These are phyloP conservation scores for Davidsoniella neocaledoniae DNA, from an alignment of 2,329 filamentous ascomycete genomes.

Conservation along the genomic window DNA sequence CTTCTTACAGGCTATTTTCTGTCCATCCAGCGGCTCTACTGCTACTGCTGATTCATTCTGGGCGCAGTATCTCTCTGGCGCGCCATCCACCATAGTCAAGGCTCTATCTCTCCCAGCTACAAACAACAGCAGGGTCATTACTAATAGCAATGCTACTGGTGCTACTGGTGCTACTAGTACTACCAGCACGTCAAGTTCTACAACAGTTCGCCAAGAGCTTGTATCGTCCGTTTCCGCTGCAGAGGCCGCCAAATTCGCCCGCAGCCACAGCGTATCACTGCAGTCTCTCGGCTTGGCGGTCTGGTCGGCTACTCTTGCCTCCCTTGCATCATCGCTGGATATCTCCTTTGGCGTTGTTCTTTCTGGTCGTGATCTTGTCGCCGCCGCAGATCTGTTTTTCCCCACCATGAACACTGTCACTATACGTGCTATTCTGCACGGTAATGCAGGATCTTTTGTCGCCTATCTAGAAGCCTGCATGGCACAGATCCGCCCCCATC, in stretches of 20 bases:
- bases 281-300: slow-evolving; percentile 27
- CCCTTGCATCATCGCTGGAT: slow-evolving; percentile 47
- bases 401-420: slow-evolving; percentile 87
- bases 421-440: slow-evolving; percentile 56
- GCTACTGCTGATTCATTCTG: slow-evolving; percentile 41
- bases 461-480: slow-evolving; percentile 57
- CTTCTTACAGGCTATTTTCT: slow-evolving; percentile 12
- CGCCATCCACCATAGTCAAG: slow-evolving; percentile 1
- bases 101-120: neutral
- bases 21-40: neutral
- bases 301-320: slow-evolving; percentile 57
- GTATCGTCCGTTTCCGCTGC: slow-evolving; percentile 22
- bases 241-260: slow-evolving; percentile 20
- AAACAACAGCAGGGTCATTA: too few species aligned
- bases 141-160: neutral
- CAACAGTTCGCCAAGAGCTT: neutral
- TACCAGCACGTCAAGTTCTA: too few species aligned
- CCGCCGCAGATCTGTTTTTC: slow-evolving; percentile 53
- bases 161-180: neutral
- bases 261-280: neutral
- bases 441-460: slow-evolving; percentile 46
- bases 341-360: slow-evolving; percentile 70
- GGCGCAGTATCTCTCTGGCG: slow-evolving; percentile 39
- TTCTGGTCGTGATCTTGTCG: slow-evolving; percentile 64
- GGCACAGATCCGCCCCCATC: slow-evolving; percentile 47